Evolutionary conservation across 2,329 filamentous ascomycete genomes (phyloP), one percentile per base, ranked within the genome.

Genomic region (Cladophialophora exuberans): DNA sequence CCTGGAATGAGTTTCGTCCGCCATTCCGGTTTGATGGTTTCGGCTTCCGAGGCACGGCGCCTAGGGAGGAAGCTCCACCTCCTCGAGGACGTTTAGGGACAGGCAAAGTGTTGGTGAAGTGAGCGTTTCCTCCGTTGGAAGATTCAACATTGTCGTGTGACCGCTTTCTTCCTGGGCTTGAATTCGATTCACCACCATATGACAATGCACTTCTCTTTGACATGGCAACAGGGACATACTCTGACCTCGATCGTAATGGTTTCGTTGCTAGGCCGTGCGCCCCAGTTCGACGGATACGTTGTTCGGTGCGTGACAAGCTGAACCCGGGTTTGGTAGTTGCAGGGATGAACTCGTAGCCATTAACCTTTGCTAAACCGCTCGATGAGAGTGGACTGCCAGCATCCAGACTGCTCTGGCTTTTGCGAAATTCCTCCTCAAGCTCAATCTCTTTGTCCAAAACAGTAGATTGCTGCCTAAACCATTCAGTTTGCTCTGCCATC

Each of bases 301-400:
- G 67, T 55, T 77, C 75, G 0, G 73, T 75, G 15, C 74, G 69
- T 39, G 74, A 76, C 51, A 77, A 61, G 6, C 68, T 72, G 4
- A 72, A 64, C 9, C 72, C 73, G 20, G 71, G 63, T 13, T 70
- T 67, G 1, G 65, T 67, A 33, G 70, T 67, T 10, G 35, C 71
- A 52, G 74, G 66, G 2, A 72, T 70, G 45, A 76, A 70, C 44
- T 75, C 67, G 52, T 73, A 72, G 5, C 73, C 72, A 48, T 73
- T 72, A 25, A 69, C 63, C 23, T 48, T 60, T 17, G 63, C 59
- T 48, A 67, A 55, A 41, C 61, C 57, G 39, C 35, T 56, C 10
- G 57, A 23, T 13, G 57, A 60, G 10, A 25, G 36, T 41, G 35
- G 36, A 35, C 54, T 30, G 22, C 43, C 35, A 26, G 38, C 49